Evolutionary conservation across 306 rosid species (phyloP), one percentile per base, ranked within the genome.

Genomic region (Gillenia trifoliata): DNA sequence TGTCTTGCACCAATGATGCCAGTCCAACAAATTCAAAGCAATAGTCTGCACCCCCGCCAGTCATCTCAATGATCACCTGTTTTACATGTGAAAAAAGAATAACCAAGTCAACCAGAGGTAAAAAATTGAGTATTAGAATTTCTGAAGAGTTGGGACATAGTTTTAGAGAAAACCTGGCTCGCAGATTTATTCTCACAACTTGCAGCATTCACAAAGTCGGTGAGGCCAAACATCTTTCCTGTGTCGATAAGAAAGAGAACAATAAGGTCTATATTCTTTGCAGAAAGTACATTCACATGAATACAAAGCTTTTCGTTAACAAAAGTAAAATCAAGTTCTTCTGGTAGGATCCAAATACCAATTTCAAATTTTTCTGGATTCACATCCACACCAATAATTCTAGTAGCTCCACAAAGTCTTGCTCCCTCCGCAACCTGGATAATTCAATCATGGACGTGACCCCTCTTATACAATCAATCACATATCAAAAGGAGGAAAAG

Each of bases 401-500:
- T 89, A 12, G 85, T 28, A 66, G 96, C 97, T 84, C 93, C 92
- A 60, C 97, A 88, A 22, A 93, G 81, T 79, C 97, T 89, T 59
- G 98, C 92, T 74, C 96, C 96, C 83, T 93, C 98, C 2, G 97
- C 96, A 43, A 91, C 96, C 97, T 89, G 78, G 19, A 62, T 71
- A 74, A 73, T 30, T 33, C 79, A 70, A 49, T 50, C 75, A 70
- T 54, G 70, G 52, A 66, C 30, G 73, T 78, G 43, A n/a, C n/a
- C n/a, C n/a, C n/a, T n/a, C n/a, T n/a, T n/a, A 74, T 63, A 23
- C 23, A 36, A 36, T 36, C 0, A 36, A 36, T 36, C 70, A 16
- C 67, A 29, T 13, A 65, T 2, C 20, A 16, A 31, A 56, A 6
- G 41, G 65, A 55, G 23, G 19, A 23, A 64, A 65, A 29, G 22